A percentile compares a stretch with the other conserved stretches of the same genome.
These are phyloP conservation scores for Lactarius indigo DNA, from an alignment of 768 basidiomycete genomes.

Conservation along the genomic window DNA sequence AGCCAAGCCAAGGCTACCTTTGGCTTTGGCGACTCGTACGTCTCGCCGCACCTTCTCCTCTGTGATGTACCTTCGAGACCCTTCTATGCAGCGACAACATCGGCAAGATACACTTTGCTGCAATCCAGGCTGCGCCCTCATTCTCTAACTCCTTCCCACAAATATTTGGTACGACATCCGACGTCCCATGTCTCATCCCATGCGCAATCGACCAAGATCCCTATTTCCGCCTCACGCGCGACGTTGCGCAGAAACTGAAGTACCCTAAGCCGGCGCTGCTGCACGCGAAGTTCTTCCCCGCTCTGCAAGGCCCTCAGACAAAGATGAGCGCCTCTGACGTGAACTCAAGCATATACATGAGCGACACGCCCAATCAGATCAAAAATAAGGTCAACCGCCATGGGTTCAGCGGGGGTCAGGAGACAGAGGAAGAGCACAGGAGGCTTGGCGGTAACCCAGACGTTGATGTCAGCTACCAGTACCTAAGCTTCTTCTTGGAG, in stretches of 20 bases:
- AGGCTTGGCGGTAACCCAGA: constrained; percentile 87
- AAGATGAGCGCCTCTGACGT: constrained; percentile 98
- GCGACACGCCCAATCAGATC: constrained; percentile 86
- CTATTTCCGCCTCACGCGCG: constrained; percentile 96
- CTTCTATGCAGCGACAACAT: constrained; percentile 77
- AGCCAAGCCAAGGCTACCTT: constrained; percentile 95
- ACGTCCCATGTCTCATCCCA: constrained; percentile 91
- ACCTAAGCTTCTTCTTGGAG: constrained; percentile 91
- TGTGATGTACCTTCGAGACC: neutral
- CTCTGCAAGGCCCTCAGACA: constrained; percentile 94
- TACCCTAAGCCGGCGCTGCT: constrained; percentile 92
- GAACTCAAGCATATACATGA: constrained; percentile 96
- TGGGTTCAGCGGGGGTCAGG: constrained; percentile 93
- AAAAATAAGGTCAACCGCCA: constrained; percentile 97
- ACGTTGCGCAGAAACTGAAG: constrained; percentile 90
- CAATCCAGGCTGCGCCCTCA: constrained; percentile 93
- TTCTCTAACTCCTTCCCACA: constrained; percentile 99
- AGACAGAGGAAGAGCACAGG: constrained; percentile 94
- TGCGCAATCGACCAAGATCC: constrained; percentile 98
- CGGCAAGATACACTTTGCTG: constrained; percentile 94
- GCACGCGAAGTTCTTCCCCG: constrained; percentile 97
- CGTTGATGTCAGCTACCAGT: constrained; percentile 95
- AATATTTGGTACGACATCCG: constrained; percentile 79
- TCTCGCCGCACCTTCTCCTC: constrained; percentile 19
- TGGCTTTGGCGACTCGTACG: constrained; percentile 94